Percentiles rank a stretch among this genome's conserved stretches.
Evolutionary conservation across 495 filamentous ascomycete species (phyloP).

Genomic region (Peziza echinospora): DNA sequence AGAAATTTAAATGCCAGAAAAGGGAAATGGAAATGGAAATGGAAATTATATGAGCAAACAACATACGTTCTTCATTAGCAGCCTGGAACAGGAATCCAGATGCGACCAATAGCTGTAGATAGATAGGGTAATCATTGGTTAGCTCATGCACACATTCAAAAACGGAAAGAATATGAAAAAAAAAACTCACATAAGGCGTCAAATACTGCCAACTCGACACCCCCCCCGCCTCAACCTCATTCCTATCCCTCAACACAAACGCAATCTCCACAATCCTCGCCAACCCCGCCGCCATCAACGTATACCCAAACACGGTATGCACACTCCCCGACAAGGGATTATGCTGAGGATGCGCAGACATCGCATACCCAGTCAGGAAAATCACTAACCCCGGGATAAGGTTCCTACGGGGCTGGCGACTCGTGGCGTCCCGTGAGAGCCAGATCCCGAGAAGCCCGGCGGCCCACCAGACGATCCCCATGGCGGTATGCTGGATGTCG

Average conservation of each 20-base stretch:
- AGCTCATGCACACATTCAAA: constrained; percentile 1
- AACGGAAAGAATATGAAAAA: constrained; percentile 1
- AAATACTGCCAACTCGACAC: constrained; percentile 83
- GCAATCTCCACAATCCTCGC: constrained; percentile 77
- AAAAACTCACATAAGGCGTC: constrained; percentile 72
- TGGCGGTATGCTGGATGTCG: constrained; percentile 89
- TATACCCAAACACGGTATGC: constrained; percentile 85
- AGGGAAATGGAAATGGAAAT: too few relatives aligned
- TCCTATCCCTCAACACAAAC: constrained; percentile 55
- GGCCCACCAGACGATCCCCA: constrained; percentile 96
- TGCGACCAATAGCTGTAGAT: constrained; percentile 59
- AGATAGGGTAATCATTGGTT: too few relatives aligned
- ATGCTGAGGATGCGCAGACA: constrained; percentile 70
- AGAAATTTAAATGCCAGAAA: neutral
- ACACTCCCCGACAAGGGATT: constrained; percentile 70
- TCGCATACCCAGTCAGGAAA: constrained; percentile 80
- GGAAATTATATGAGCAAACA: too few relatives aligned
- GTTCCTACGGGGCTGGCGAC: constrained; percentile 76
- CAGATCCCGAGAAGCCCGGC: constrained; percentile 82
- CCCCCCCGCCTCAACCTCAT: constrained; percentile 31
- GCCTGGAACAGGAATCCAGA: constrained; percentile 95
- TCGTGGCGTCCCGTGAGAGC: constrained; percentile 51
- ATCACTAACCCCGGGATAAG: constrained; percentile 82
- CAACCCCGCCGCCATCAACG: constrained; percentile 71
- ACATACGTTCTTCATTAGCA: constrained; percentile 62